phyloP scores from a whole-genome alignment of 176 grass and related monocot genomes.

The Zoysia japonica region DNA sequence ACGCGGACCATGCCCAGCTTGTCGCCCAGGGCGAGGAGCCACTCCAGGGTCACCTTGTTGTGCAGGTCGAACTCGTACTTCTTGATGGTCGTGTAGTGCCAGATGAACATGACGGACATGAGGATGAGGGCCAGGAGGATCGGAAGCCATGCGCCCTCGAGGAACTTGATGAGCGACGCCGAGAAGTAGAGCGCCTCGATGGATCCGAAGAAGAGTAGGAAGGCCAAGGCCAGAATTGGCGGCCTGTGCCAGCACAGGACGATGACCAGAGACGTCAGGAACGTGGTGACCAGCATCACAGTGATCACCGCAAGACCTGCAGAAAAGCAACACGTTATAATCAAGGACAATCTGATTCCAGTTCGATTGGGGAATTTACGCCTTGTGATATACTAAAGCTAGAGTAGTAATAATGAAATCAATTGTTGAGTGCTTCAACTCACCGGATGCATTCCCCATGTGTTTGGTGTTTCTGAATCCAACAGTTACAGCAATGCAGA shows the following conservation, averaged over 20 bases:
- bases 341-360: not conserved
- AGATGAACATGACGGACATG: constrained; percentile 79
- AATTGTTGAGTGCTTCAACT: constrained; percentile 7
- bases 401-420: not conserved
- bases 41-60: constrained; percentile 94
- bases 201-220: constrained; percentile 88
- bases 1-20: constrained; percentile 95
- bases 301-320: constrained; percentile 94
- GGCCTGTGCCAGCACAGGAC: constrained; percentile 86
- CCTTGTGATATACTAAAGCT: not conserved
- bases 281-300: constrained; percentile 96
- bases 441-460: constrained; percentile 98
- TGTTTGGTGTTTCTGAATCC: constrained; percentile 94
- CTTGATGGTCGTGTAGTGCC: constrained; percentile 94
- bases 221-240: constrained; percentile 66
- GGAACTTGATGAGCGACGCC: constrained; percentile 96
- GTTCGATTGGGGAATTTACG: not conserved
- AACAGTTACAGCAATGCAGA: constrained; percentile 92
- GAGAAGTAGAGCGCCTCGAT: constrained; percentile 92
- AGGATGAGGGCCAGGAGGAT: constrained; percentile 84
- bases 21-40: constrained; percentile 89
- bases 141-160: constrained; percentile 90
- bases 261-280: constrained; percentile 87
- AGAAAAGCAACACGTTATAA: constrained; percentile 2
- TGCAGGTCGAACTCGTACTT: constrained; percentile 96